These are phyloP conservation scores for Coemansia pectinata DNA, from an alignment of 192 early-diverging fungal genomes.

Conservation along the genomic window DNA sequence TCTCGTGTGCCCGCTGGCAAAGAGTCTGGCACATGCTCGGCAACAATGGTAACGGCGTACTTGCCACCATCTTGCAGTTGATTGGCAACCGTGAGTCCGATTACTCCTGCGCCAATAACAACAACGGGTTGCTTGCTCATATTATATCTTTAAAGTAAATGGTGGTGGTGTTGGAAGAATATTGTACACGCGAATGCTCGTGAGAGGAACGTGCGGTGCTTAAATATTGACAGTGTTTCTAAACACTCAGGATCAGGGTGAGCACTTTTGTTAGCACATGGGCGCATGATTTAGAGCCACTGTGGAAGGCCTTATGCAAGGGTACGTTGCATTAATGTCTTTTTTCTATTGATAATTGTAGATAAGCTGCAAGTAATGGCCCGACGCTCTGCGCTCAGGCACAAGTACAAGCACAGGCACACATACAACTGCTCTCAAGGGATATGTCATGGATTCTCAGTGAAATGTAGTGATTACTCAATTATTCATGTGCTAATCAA, in stretches of 20 bases:
- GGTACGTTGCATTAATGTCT: not conserved
- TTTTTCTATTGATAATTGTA: not conserved
- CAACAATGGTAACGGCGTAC: slow-evolving; percentile 51
- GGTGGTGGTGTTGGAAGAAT: not conserved
- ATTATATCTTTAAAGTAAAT: not conserved
- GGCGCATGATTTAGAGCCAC: not conserved
- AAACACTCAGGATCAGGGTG: not conserved
- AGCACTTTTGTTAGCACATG: not conserved
- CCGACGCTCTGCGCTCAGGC: not conserved
- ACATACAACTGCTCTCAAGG: not conserved
- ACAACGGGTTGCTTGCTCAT: slow-evolving; percentile 19
- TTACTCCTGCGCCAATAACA: slow-evolving; percentile 63
- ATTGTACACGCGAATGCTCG: not conserved
- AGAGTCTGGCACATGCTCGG: slow-evolving; percentile 25
- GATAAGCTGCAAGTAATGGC: not conserved
- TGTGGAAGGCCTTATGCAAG: not conserved
- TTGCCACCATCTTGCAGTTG: slow-evolving; percentile 36
- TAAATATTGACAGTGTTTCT: not conserved
- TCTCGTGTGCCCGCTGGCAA: not conserved
- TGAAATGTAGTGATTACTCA: not conserved
- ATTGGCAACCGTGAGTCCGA: slow-evolving; percentile 59
- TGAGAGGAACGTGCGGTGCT: not conserved
- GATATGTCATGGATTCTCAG: not conserved
- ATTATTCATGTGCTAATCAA: not conserved
- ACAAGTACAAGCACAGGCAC: not conserved